Evolutionary conservation across 345 rosid genomes (phyloP).

Genomic region (Eucalyptus pauciflora): DNA sequence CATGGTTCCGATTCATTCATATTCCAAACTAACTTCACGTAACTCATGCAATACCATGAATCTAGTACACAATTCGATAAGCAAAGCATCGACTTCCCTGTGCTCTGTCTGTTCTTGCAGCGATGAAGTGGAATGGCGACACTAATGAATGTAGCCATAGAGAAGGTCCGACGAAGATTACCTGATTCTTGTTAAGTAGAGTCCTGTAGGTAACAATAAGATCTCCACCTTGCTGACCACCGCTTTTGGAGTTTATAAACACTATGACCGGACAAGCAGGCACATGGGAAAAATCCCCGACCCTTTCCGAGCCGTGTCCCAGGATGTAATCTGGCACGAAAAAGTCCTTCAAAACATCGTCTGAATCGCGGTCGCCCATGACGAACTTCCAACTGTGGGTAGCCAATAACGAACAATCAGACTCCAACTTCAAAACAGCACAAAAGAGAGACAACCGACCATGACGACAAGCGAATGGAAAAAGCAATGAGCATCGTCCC

Average conservation of each 20-base stretch:
- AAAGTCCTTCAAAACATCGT: neutral
- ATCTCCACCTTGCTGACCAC: constrained; percentile 52
- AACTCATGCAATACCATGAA: neutral
- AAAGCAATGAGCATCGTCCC: neutral
- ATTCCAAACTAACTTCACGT: neutral
- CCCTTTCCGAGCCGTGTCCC: neutral
- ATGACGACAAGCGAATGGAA: neutral
- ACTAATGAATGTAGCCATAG: neutral
- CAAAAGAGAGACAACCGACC: neutral
- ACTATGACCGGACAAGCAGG: constrained; percentile 47
- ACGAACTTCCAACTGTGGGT: neutral
- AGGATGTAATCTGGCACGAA: constrained; percentile 3
- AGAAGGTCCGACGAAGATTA: neutral
- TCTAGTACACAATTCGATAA: neutral
- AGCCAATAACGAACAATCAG: neutral
- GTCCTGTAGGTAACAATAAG: constrained; percentile 43
- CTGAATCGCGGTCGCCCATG: neutral
- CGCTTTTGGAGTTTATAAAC: constrained; percentile 61
- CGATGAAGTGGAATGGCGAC: neutral
- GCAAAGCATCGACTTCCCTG: neutral
- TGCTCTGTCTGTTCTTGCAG: neutral
- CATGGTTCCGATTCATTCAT: neutral
- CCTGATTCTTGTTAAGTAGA: constrained; percentile 52
- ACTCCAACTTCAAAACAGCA: neutral
- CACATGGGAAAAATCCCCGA: neutral